Evolutionary conservation across 139 green algal species (phyloP), one percentile per base, ranked within the genome.

Genomic region (Gonium pectorale): DNA sequence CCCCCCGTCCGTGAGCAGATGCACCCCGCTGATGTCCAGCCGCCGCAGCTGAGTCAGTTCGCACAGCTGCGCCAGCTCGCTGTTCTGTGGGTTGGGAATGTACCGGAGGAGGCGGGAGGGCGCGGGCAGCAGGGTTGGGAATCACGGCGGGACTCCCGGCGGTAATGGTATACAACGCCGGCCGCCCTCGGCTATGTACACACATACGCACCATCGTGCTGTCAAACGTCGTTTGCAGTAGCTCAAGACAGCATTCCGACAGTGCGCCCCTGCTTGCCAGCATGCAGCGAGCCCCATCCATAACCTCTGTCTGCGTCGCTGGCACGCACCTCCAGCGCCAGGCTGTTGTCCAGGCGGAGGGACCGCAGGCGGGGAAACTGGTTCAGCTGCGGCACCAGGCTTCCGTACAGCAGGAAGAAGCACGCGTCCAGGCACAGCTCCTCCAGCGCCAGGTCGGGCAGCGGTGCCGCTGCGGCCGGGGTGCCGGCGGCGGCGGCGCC

Each of bases 251-350:
- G 49, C 49, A 56, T 56, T 13, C 13, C 13, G 13, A 56, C 49
- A 56, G n/a, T n/a, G n/a, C n/a, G n/a, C n/a, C n/a, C n/a, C n/a
- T n/a, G n/a, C n/a, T n/a, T n/a, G 49, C 49, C 49, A 56, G 19
- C 49, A 56, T 56, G n/a, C n/a, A n/a, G n/a, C n/a, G n/a, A n/a
- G n/a, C n/a, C n/a, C n/a, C n/a, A n/a, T n/a, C n/a, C n/a, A n/a
- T n/a, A n/a, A n/a, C n/a, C n/a, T n/a, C n/a, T n/a, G n/a, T n/a
- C n/a, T n/a, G n/a, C n/a, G n/a, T n/a, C n/a, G n/a, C n/a, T n/a
- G n/a, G n/a, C n/a, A n/a, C n/a, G n/a, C n/a, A 82, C 77, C 77
- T 83, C 77, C 9, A 83, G 60, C 7, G 77, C 77, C 43, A 83
- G 59, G 59, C 62, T 38, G 60, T 83, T 83, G 77, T 83, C 59